Conservation (phyloP, 495 filamentous ascomycete species). For the Hypoxylon rickii region DNA sequence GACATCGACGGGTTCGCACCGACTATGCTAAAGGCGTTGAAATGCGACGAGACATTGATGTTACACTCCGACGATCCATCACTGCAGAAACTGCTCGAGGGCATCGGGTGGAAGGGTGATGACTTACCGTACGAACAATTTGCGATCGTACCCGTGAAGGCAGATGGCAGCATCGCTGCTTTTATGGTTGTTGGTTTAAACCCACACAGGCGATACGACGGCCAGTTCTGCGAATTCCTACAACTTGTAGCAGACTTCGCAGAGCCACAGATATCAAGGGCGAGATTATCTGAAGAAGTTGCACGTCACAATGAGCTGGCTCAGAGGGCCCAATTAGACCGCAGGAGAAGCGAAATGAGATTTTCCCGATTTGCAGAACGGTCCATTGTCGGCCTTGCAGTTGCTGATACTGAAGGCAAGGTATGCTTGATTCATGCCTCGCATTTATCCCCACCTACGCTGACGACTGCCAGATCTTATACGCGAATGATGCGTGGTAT, state of each 20-base stretch:
- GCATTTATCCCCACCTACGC: not conserved
- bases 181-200: slow-evolving; percentile 53
- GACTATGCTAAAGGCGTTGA: slow-evolving; percentile 60
- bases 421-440: not conserved
- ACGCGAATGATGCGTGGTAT: slow-evolving; percentile 32
- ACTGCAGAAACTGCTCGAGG: slow-evolving; percentile 38
- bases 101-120: slow-evolving; percentile 43
- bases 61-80: slow-evolving; percentile 22
- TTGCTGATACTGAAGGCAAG: slow-evolving; percentile 20
- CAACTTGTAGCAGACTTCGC: slow-evolving; percentile 18
- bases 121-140: slow-evolving; percentile 41
- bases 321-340: slow-evolving; percentile 22
- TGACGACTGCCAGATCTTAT: slow-evolving; percentile 18
- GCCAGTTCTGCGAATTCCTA: slow-evolving; percentile 38
- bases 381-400: slow-evolving; percentile 28
- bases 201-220: slow-evolving; percentile 47
- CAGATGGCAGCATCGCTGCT: slow-evolving; percentile 41
- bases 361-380: slow-evolving; percentile 31
- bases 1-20: slow-evolving; percentile 60
- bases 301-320: slow-evolving; percentile 27
- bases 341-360: slow-evolving; percentile 27
- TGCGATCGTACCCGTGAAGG: slow-evolving; percentile 43
- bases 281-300: slow-evolving; percentile 27
- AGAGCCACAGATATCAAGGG: slow-evolving; percentile 20
- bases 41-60: slow-evolving; percentile 21